Conservation (phyloP, 1,139 yeast species). For the Geotrichum reessii region DNA sequence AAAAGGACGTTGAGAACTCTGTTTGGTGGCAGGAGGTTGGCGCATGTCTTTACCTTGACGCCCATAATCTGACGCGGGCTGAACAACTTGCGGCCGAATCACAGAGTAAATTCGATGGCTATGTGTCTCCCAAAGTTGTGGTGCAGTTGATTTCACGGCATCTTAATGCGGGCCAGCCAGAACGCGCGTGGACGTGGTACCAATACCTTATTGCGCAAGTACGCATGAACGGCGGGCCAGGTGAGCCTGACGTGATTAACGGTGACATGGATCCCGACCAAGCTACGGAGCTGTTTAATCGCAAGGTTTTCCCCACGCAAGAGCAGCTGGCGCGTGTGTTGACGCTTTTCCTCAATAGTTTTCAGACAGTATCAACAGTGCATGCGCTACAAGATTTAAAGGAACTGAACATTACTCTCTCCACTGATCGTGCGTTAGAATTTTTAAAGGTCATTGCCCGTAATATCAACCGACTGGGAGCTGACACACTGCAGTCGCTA, state of each 20-base stretch:
- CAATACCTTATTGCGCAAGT: conserved; percentile 20
- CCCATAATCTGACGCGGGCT: conserved; percentile 24
- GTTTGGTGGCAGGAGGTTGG: conserved; percentile 36
- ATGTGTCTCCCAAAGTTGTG: conserved; percentile 28
- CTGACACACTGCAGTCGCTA: background rate
- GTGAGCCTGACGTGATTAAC: conserved; percentile 13
- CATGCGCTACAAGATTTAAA: conserved; percentile 21
- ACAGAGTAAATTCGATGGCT: conserved; percentile 17
- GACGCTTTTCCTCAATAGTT: conserved; percentile 11
- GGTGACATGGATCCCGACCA: conserved; percentile 21
- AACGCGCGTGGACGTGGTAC: conserved; percentile 24
- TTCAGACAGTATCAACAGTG: conserved; percentile 2
- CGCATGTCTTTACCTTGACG: conserved; percentile 29
- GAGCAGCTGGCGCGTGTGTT: conserved; percentile 21
- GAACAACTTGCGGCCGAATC: conserved; percentile 26
- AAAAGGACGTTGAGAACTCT: conserved; percentile 28
- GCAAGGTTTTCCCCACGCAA: conserved; percentile 17
- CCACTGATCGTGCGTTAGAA: conserved; percentile 16
- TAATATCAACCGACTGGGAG: conserved; percentile 3
- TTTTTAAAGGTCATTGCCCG: conserved; percentile 22
- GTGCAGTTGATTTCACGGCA: conserved; percentile 26
- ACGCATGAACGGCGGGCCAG: conserved; percentile 15
- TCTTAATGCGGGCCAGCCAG: conserved; percentile 20
- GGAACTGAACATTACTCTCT: conserved; percentile 19
- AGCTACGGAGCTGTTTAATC: conserved; percentile 22